phyloP scores from a whole-genome alignment of 2,329 filamentous ascomycete species.

The Orbilia brochopaga region DNA sequence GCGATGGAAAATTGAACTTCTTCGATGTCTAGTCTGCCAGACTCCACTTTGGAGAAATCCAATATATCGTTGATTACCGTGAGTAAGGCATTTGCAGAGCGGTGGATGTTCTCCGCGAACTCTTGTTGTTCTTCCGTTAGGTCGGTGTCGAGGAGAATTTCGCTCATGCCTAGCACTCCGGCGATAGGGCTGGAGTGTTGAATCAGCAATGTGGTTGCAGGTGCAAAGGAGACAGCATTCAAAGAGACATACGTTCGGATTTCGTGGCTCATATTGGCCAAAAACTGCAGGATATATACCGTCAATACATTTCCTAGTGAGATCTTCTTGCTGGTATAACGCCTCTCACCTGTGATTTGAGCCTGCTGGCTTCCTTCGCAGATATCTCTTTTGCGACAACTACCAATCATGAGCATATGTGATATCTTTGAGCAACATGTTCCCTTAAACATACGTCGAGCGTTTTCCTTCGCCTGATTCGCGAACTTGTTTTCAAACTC shows the following conservation, averaged over 20 bases:
- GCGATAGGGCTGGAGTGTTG: conserved; percentile 70
- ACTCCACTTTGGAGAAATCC: conserved; percentile 86
- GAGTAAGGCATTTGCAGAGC: conserved; percentile 78
- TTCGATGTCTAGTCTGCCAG: conserved; percentile 76
- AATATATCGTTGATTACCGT: conserved; percentile 91
- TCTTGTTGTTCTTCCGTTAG: conserved; percentile 74
- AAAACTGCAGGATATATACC: conserved; percentile 53
- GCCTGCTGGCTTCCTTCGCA: conserved; percentile 77
- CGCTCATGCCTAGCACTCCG: conserved; percentile 80
- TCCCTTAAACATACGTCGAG: conserved; percentile 67
- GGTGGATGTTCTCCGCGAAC: conserved; percentile 77
- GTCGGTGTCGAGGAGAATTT: conserved; percentile 72
- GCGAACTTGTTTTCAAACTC: conserved; percentile 64
- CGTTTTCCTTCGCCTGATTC: conserved; percentile 72
- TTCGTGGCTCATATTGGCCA: conserved; percentile 82
- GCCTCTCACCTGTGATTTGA: conserved; percentile 68
- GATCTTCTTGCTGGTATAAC: not conserved
- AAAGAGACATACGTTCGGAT: conserved; percentile 60
- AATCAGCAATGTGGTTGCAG: not conserved
- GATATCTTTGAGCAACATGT: not conserved
- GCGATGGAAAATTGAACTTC: conserved; percentile 79
- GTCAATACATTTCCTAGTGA: conserved; percentile 10
- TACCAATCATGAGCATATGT: conserved; percentile 6
- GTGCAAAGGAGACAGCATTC: not conserved
- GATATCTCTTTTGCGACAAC: conserved; percentile 74